Evolutionary conservation across 176 grass and related monocot genomes (phyloP), one percentile per base, ranked within the genome.

Genomic region (Aegilops bicornis): DNA sequence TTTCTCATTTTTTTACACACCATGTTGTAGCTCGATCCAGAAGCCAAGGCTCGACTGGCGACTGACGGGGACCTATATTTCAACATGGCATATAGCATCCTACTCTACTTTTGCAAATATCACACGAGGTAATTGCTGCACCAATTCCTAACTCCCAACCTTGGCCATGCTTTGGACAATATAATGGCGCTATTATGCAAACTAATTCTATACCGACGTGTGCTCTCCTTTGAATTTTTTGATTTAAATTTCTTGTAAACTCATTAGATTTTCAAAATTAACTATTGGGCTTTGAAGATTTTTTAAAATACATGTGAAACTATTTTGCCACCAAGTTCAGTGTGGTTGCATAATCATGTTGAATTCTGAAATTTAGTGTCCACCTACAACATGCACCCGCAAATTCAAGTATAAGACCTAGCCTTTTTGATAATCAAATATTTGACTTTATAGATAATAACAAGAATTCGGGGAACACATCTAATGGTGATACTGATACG

Each of bases 101-200:
- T 92, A 94, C 73, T 92, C 91, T 1, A 90, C 88, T 35, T 98
- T 95, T 80, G 69, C 84, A 2, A 97, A 93, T 81, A 82, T 97
- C 73, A 50, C 73, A 50, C 15, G 14, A 31, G 90, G 89, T 97
- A 90, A 88, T 79, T 67, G 43, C 0, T 83, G 23, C 16, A 13
- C 11, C 9, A n/a, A 40, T 19, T 20, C 23, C 13, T 1, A 43
- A 22, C 15, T 47, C 43, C 3, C 43, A 14, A 4, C 3, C 25
- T 82, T 8, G 1, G 79, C 47, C 5, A 48, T 48, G 4, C 45
- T 48, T 48, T 48, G 1, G 11, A 45, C 42, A 45, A 45, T 45
- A 45, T 0, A 45, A 45, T 45, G 3, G 45, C 5, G 12, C 1
- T 48, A 15, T 48, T 48, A 15, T 59, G 30, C 1, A 5, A 15